phyloP scores from a whole-genome alignment of 495 filamentous ascomycete species.

The Astrothelium subdiscretum region DNA sequence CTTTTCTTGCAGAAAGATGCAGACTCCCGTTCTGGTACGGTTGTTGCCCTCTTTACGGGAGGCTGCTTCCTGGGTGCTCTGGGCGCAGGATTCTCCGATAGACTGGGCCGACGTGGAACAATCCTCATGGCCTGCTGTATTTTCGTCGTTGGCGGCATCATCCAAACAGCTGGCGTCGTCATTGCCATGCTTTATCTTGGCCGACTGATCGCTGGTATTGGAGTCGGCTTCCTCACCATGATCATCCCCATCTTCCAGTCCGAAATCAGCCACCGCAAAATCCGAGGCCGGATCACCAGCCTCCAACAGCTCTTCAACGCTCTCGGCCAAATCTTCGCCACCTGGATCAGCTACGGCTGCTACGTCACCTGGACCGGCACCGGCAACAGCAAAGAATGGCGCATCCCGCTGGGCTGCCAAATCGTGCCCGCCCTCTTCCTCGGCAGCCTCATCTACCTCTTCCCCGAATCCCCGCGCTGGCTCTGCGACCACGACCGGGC shows the following conservation, averaged over 20 bases:
- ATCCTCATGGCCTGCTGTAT: constrained; percentile 31
- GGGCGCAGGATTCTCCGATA: constrained; percentile 13
- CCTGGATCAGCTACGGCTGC: constrained; percentile 26
- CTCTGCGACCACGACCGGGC: constrained; percentile 19
- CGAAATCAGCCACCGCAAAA: constrained; percentile 19
- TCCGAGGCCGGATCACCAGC: constrained; percentile 18
- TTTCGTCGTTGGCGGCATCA: constrained; percentile 31
- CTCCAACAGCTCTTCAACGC: constrained; percentile 20
- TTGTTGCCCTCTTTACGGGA: constrained; percentile 34
- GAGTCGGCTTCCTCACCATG: constrained; percentile 20
- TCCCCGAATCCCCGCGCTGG: constrained; percentile 28
- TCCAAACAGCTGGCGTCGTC: constrained; percentile 30
- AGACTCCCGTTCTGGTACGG: constrained; percentile 20
- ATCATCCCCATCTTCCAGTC: constrained; percentile 23
- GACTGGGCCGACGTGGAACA: constrained; percentile 22
- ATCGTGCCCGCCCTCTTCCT: constrained; percentile 19
- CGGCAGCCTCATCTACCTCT: constrained; percentile 14
- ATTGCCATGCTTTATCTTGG: constrained; percentile 30
- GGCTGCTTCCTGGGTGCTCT: constrained; percentile 23
- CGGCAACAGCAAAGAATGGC: constrained; percentile 15
- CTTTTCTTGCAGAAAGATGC: constrained; percentile 15
- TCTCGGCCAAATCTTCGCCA: constrained; percentile 18
- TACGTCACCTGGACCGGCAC: constrained; percentile 14
- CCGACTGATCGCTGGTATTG: constrained; percentile 29
- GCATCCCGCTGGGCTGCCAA: constrained; percentile 18